Percentiles rank a stretch among this genome's conserved stretches.
Conservation (phyloP, 2,329 filamentous ascomycete species). For the Cytospora chrysosperma region DNA sequence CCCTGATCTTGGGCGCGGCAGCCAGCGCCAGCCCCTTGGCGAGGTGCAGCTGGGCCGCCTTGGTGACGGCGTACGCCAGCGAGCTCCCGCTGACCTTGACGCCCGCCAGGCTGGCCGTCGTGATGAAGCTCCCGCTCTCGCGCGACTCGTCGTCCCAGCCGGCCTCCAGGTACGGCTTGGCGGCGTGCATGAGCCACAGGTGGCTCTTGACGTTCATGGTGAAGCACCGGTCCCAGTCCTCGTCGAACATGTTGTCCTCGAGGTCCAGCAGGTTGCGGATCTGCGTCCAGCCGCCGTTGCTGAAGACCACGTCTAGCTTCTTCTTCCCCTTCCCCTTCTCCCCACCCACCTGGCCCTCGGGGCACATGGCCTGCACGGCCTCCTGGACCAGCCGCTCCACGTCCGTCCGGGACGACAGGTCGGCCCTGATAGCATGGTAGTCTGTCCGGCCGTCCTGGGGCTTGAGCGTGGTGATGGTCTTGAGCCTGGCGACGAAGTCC, state of each 20-base stretch:
- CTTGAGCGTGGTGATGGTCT: slow-evolving; percentile 47
- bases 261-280: slow-evolving; percentile 46
- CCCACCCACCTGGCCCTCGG: neutral
- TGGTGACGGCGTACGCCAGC: slow-evolving; percentile 72
- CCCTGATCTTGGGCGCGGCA: slow-evolving; percentile 54
- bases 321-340: neutral
- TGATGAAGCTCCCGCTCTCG: slow-evolving; percentile 50
- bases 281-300: slow-evolving; percentile 64
- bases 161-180: slow-evolving; percentile 50
- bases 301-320: slow-evolving; percentile 73
- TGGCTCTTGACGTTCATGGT: slow-evolving; percentile 64
- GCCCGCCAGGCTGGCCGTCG: slow-evolving; percentile 63
- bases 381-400: slow-evolving; percentile 59
- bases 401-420: slow-evolving; percentile 60
- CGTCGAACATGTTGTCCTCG: slow-evolving; percentile 54
- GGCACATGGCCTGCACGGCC: slow-evolving; percentile 57
- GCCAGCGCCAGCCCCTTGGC: slow-evolving; percentile 53
- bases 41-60: slow-evolving; percentile 67
- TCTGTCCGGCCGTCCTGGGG: slow-evolving; percentile 33
- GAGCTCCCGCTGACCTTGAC: slow-evolving; percentile 63
- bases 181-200: slow-evolving; percentile 58
- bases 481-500: slow-evolving; percentile 55
- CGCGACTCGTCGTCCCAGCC: slow-evolving; percentile 46
- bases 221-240: slow-evolving; percentile 59
- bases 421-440: slow-evolving; percentile 60